Evolutionary conservation across 1,284 basidiomycete species (phyloP).

Genomic region (Marasmius tenuissimus): DNA sequence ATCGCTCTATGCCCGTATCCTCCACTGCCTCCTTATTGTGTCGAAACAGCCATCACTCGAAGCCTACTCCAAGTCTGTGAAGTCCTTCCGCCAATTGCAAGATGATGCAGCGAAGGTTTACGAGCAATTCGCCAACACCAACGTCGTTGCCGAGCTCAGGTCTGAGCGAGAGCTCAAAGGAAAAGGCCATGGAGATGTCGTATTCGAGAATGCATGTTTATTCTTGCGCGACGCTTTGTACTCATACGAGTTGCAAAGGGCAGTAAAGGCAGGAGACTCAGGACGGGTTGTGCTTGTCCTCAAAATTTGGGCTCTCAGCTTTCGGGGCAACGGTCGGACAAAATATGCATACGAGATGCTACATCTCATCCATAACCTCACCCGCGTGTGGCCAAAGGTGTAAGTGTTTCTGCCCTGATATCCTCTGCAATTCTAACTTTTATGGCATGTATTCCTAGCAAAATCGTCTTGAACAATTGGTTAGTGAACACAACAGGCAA

Average conservation of each 20-base stretch:
- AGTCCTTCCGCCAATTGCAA: slow-evolving; percentile 22
- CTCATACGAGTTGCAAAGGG: slow-evolving; percentile 24
- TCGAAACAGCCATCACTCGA: slow-evolving; percentile 19
- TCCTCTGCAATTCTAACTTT: no score
- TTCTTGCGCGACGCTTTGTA: slow-evolving; percentile 34
- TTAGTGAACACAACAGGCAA: slow-evolving; percentile 35
- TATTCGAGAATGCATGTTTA: slow-evolving; percentile 33
- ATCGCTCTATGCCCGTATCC: slow-evolving; percentile 25
- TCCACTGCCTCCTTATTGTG: slow-evolving; percentile 32
- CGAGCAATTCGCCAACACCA: slow-evolving; percentile 16
- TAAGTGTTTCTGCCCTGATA: no score
- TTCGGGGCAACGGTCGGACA: slow-evolving; percentile 13
- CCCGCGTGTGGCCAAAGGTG: slow-evolving; percentile 32
- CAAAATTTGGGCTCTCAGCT: slow-evolving; percentile 25
- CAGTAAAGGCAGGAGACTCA: slow-evolving; percentile 34
- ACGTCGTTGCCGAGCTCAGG: slow-evolving; percentile 12
- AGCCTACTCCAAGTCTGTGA: slow-evolving; percentile 17
- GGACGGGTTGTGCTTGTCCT: slow-evolving; percentile 1
- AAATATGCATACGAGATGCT: slow-evolving; percentile 42
- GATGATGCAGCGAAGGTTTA: slow-evolving; percentile 18
- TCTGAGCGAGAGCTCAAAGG: neutral
- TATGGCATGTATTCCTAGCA: slow-evolving; percentile 18
- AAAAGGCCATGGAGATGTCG: slow-evolving; percentile 31
- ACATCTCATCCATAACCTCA: slow-evolving; percentile 35
- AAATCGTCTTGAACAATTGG: slow-evolving; percentile 36